A percentile compares a stretch with the other conserved stretches of the same genome.
phyloP scores from a whole-genome alignment of 1,284 basidiomycete species.

The Apiotrichum gamsii region DNA sequence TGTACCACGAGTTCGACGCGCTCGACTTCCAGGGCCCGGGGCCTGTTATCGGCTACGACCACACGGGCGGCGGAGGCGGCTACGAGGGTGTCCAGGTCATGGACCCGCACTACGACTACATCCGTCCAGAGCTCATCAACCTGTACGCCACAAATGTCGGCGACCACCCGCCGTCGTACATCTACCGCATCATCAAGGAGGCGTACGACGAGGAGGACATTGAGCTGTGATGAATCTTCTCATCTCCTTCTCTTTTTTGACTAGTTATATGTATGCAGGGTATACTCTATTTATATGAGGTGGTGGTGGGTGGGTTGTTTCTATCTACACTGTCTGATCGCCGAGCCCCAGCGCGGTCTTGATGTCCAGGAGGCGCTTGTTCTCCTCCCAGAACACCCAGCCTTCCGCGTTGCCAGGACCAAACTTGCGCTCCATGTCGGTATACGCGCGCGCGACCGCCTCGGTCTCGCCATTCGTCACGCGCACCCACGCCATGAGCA shows the following conservation, averaged over 20 bases:
- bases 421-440: slow-evolving; percentile 39
- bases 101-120: slow-evolving; percentile 91
- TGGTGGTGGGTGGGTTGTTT: not conserved
- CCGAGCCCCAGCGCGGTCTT: slow-evolving; percentile 2
- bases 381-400: slow-evolving; percentile 32
- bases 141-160: slow-evolving; percentile 97
- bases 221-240: slow-evolving; percentile 23
- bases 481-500: slow-evolving; percentile 37
- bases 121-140: slow-evolving; percentile 83
- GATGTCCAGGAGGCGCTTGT: slow-evolving; percentile 23
- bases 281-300: not conserved
- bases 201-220: slow-evolving; percentile 87
- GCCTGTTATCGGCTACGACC: slow-evolving; percentile 61
- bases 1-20: slow-evolving; percentile 79
- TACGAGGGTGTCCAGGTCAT: slow-evolving; percentile 83
- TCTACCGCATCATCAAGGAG: slow-evolving; percentile 83
- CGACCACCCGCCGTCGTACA: slow-evolving; percentile 84
- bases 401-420: slow-evolving; percentile 26
- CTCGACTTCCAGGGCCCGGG: slow-evolving; percentile 82
- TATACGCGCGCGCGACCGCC: slow-evolving; percentile 28
- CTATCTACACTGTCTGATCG: too few relatives aligned
- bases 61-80: slow-evolving; percentile 61
- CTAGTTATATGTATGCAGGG: slow-evolving; percentile 5
- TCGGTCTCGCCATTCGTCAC: slow-evolving; percentile 30
- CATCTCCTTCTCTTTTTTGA: slow-evolving; percentile 3